These are phyloP conservation scores for Aschersonia sp. DNA, from an alignment of 2,329 filamentous ascomycete species.

Conservation along the genomic window DNA sequence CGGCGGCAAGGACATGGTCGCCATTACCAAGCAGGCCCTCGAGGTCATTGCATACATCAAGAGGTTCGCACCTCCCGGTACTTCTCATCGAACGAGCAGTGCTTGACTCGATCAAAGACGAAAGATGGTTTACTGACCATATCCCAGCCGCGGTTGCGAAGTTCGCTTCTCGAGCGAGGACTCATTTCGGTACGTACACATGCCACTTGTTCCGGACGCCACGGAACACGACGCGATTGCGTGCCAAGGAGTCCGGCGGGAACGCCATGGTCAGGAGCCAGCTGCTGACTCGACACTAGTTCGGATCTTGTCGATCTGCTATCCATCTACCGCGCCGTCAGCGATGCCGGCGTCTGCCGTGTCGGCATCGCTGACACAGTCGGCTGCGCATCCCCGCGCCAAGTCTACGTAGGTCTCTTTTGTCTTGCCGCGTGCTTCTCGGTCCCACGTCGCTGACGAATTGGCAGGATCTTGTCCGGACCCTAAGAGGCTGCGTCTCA, in stretches of 20 bases:
- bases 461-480: conserved; percentile 55
- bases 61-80: not conserved
- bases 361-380: conserved; percentile 92
- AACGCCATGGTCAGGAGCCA: not conserved
- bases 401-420: conserved; percentile 46
- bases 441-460: not conserved
- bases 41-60: conserved; percentile 9
- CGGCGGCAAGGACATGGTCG: conserved; percentile 81
- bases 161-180: conserved; percentile 48
- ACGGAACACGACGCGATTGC: too few species aligned
- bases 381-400: conserved; percentile 70
- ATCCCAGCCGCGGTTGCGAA: conserved; percentile 2
- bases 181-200: conserved; percentile 50
- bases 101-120: too few species aligned
- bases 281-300: not conserved
- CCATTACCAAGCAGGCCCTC: conserved; percentile 49
- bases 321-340: conserved; percentile 65
- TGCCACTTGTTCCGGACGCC: too few species aligned
- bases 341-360: conserved; percentile 69
- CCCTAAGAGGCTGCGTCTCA: conserved; percentile 38
- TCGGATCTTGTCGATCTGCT: conserved; percentile 57
- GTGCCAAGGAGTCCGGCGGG: too few species aligned
- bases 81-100: too few species aligned
- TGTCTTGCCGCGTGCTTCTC: not conserved
- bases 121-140: not conserved